Percentiles rank a stretch among this genome's conserved stretches.
These are phyloP conservation scores for Cutaneotrichosporon cyanovorans DNA, from an alignment of 1,284 basidiomycete genomes.

Conservation along the genomic window DNA sequence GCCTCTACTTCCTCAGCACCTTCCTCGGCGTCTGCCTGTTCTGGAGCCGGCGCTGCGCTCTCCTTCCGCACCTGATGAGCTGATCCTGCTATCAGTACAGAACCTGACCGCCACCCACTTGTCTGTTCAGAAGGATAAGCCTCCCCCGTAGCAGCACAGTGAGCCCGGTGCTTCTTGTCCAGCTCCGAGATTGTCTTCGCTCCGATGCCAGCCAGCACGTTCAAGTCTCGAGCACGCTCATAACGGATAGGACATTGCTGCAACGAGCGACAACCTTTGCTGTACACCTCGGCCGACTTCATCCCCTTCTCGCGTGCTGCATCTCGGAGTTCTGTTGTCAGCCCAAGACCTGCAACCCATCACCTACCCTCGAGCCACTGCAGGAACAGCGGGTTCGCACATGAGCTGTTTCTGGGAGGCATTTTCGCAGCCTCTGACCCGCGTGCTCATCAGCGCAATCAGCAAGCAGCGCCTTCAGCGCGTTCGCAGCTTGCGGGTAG, in stretches of 20 bases:
- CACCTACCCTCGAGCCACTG: slow-evolving; percentile 37
- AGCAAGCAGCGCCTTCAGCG: too few species aligned
- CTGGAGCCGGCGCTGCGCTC: too few species aligned
- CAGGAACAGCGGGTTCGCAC: slow-evolving; percentile 44
- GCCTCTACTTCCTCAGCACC: not conserved
- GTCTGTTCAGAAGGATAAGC: not conserved
- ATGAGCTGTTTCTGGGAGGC: slow-evolving; percentile 10
- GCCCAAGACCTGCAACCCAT: not conserved
- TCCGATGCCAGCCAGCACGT: slow-evolving; percentile 34
- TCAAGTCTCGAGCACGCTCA: slow-evolving; percentile 32
- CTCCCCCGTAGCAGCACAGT: slow-evolving; percentile 32
- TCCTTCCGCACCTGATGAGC: too few species aligned
- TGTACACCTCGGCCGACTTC: slow-evolving; percentile 35
- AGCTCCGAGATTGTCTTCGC: slow-evolving; percentile 34
- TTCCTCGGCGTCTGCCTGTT: not conserved
- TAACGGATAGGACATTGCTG: slow-evolving; percentile 37
- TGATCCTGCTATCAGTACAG: too few species aligned
- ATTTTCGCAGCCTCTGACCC: not conserved
- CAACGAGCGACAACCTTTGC: slow-evolving; percentile 35
- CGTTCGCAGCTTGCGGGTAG: too few species aligned
- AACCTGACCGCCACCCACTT: too few species aligned
- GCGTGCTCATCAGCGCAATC: too few species aligned
- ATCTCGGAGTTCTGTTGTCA: slow-evolving; percentile 34
- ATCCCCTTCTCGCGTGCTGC: slow-evolving; percentile 30
- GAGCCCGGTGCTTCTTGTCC: slow-evolving; percentile 30